Evolutionary conservation across 106 monocot species (phyloP), one percentile per base, ranked within the genome.

Genomic region (Dioscorea zingiberensis): DNA sequence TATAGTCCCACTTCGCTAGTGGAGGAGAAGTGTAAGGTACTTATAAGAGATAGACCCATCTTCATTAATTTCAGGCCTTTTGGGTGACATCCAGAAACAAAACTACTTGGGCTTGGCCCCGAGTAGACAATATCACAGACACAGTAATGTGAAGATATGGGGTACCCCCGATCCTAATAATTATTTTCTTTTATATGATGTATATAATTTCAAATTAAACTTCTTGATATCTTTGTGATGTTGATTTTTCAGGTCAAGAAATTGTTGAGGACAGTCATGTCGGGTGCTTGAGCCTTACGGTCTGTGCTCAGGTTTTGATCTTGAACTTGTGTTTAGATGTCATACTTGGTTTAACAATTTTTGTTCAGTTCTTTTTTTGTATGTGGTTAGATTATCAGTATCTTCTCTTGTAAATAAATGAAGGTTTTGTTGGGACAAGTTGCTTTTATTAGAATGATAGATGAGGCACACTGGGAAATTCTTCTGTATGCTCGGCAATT

Each of bases 391-490:
- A 8, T 10, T 38, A 6, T 38, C 38, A 38, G 9, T 38, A 8
- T 38, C 9, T 8, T 6, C 38, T 38, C 3, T 38, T 38, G 38
- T 38, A 38, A 38, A 38, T 38, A 38, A 38, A 59, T 49, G 58
- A 70, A 94, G 94, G 77, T 94, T 73, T 75, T 94, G 71, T 71
- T 94, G 76, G 94, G 87, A 53, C 94, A 90, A 48, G 70, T 90
- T 48, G 94, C 94, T 66, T 94, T 94, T 72, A 94, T 90, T 5
- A 91, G 78, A 51, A 72, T 87, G 64, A 94, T 87, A 49, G 94
- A 90, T 44, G 78, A 84, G 72, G 94, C 94, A 54, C 94, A 91
- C 45, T 94, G 94, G 94, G 94, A 94, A 64, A 77, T 94, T 76
- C 83, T 94, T 74, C 87, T 94, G 44, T 85, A 90, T 59, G 80